Evolutionary conservation across 2,329 filamentous ascomycete genomes (phyloP), one percentile per base, ranked within the genome.

Genomic region (Cladosporium sp.): DNA sequence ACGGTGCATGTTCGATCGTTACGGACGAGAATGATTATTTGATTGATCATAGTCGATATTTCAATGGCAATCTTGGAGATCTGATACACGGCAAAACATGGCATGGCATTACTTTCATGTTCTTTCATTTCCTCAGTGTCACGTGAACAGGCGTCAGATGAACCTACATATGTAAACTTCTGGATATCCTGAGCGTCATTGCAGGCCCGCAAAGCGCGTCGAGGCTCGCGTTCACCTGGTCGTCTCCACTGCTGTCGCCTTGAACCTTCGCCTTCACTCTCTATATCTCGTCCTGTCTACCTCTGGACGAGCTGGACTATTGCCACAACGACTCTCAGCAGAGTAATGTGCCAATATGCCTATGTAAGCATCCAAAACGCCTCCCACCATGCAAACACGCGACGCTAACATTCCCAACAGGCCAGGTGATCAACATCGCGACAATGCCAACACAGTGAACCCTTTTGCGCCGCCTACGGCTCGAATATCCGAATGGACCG

Each of bases 401-500:
- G 57, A 46, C 40, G 62, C 68, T 69, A 58, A 74, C 61, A 52
- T 8, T 8, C 1, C 3, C 8, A 3, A 16, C 59, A 78, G 76
- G 56, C 75, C 73, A 65, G 75, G 75, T 70, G 76, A 78, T 66
- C 74, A 78, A 68, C 71, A 77, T 67, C 71, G 74, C 64, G 72
- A 75, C 64, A 77, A 73, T 37, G 77, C 80, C 49, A 73, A 78
- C 40, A 78, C 79, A 64, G 77, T 79, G 68, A 98, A 97, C 75
- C 93, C 93, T 8, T 99, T 95, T 78, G 89, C 92, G 77, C 90
- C 94, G 71, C 77, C 81, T 2, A 85, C 84, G 74, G 86, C 85
- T 59, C 87, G 86, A 50, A 85, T 97, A 33, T 89, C 86, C 62
- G 87, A 91, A 75, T 99, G 92, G 81, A 96, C 93, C 0, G 92